Percentiles rank a stretch among this genome's conserved stretches.
Conservation (phyloP, 148 eudicot species). For the Arbutus unedo region DNA sequence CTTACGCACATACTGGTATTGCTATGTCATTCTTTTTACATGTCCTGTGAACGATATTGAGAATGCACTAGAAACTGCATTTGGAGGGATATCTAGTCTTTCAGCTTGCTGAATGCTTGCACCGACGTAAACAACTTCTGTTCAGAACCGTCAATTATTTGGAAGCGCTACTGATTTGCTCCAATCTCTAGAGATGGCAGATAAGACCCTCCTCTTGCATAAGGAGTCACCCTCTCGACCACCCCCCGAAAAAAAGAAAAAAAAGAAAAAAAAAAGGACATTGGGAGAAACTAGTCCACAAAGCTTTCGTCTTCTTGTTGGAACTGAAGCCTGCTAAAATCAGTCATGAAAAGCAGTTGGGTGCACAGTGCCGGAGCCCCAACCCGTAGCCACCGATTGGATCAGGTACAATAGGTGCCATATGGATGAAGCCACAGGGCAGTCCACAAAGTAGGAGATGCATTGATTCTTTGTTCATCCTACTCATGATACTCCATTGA, state of each 20-base stretch:
- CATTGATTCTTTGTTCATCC: neutral
- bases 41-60: neutral
- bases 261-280: no score
- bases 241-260: neutral
- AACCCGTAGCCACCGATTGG: neutral
- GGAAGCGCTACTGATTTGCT: neutral
- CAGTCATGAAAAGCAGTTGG: neutral
- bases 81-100: neutral
- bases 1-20: slow-evolving; percentile 64
- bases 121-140: neutral
- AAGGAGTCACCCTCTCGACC: neutral
- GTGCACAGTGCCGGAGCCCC: neutral
- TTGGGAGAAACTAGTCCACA: neutral
- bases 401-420: neutral
- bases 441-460: neutral
- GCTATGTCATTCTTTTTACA: slow-evolving; percentile 17
- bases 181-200: neutral
- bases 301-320: neutral
- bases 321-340: neutral
- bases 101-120: slow-evolving; percentile 1
- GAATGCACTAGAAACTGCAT: neutral
- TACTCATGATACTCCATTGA: neutral
- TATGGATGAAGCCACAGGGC: neutral
- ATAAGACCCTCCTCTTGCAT: neutral
- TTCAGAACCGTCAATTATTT: slow-evolving; percentile 2